Conservation (phyloP, 805 yeast species). For the Barnettozyma pratensis region DNA sequence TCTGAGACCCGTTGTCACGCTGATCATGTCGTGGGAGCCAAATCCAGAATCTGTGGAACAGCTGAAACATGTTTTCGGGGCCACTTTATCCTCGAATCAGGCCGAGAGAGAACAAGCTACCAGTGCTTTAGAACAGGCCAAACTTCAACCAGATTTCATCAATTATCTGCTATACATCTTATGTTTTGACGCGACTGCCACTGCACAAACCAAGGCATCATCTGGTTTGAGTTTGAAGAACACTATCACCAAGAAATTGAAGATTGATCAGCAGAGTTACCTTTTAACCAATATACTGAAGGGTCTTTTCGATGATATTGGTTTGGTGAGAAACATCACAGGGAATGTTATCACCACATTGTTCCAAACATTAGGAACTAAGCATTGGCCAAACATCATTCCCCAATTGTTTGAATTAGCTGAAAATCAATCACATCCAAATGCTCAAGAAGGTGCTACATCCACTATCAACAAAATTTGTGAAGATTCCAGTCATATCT, state of each 20-base stretch:
- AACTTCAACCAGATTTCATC: slow-evolving; percentile 68
- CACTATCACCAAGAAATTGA: slow-evolving; percentile 42
- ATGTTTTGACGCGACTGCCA: slow-evolving; percentile 43
- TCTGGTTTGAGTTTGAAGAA: slow-evolving; percentile 87
- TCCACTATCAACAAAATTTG: slow-evolving; percentile 81
- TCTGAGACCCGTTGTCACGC: background rate
- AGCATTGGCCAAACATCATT: slow-evolving; percentile 71
- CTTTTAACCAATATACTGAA: slow-evolving; percentile 32
- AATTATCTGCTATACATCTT: slow-evolving; percentile 74
- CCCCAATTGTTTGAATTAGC: slow-evolving; percentile 63
- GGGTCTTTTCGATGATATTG: slow-evolving; percentile 48
- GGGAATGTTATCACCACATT: slow-evolving; percentile 87
- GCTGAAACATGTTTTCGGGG: slow-evolving; percentile 58
- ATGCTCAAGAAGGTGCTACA: slow-evolving; percentile 61
- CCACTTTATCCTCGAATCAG: slow-evolving; percentile 61
- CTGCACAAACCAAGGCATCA: slow-evolving; percentile 69
- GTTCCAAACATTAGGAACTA: slow-evolving; percentile 62
- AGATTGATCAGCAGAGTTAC: slow-evolving; percentile 28
- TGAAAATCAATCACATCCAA: slow-evolving; percentile 35
- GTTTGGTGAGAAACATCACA: slow-evolving; percentile 78
- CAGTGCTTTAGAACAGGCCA: slow-evolving; percentile 65
- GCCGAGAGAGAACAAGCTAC: slow-evolving; percentile 61
- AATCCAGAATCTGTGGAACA: slow-evolving; percentile 57
- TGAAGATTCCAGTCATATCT: slow-evolving; percentile 70
- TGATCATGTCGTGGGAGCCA: slow-evolving; percentile 59